Evolutionary conservation across 768 basidiomycete species (phyloP), one percentile per base, ranked within the genome.

Genomic region (Porpolomopsis calyptriformis): DNA sequence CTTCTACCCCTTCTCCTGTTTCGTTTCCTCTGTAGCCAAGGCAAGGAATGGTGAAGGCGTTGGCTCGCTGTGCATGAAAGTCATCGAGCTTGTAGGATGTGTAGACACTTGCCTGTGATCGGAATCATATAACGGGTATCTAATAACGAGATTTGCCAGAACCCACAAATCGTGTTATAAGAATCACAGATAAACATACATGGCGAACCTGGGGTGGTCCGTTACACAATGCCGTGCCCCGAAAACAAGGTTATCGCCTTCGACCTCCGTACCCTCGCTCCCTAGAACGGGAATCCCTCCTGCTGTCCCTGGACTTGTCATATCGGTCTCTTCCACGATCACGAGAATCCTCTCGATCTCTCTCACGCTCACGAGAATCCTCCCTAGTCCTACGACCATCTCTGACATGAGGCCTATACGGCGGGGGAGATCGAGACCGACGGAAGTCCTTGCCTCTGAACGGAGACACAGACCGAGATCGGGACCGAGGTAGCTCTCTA

Each of bases 361-460:
- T 35, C 8, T 33, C 31, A 18, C 43, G 29, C 16, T 45, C 43
- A 5, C 19, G n/a, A 6, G 43, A 35, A 34, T 14, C 43, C 14
- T 26, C 20, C 2, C 9, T 7, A 23, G 33, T 29, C 29, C 50
- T 35, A 34, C 48, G 48, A 23, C 47, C 44, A 8, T 49, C 52
- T 45, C 44, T 16, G 19, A 14, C 4, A 14, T 42, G n/a, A 3
- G 19, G 10, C 9, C 23, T n/a, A n/a, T n/a, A n/a, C n/a, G n/a
- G 41, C 19, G 18, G 24, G 5, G 57, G 59, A 8, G 62, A 57
- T 42, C 57, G 53, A 14, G 58, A 59, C 23, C 56, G 47, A 31
- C 46, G 50, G 39, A 26, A 43, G 14, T 44, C 47, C 43, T 53
- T 53, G 12, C 48, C 50, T 49, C 55, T 39, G 50, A 56, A 58